Base-by-base conservation (phyloP, 805 yeast genomes). In the Millerozyma miso region DNA sequence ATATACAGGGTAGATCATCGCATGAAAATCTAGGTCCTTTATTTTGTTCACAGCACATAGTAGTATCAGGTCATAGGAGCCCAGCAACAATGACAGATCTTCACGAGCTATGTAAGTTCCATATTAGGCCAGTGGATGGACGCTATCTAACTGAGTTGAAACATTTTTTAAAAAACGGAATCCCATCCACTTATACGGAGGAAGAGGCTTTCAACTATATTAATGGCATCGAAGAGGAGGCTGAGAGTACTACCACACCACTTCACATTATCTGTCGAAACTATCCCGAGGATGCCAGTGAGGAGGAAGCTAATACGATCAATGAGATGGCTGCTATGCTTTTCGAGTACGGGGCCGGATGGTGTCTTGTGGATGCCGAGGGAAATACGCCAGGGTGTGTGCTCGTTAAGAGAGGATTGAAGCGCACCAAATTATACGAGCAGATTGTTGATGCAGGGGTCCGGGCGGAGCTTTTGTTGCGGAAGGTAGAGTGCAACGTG, bases 311-410 rank as follows among this genome's bases (percentile, higher is more conserved):
- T 0, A 39, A 37, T 2, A 69, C 78, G 1, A 73, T 82, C 0
- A 44, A 65, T 26, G 59, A 64, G 10, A 73, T 90, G 80, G 80
- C 88, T 45, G 77, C 79, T 20, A 73, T 70, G 16, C 62, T 90
- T 45, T 83, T 90, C 50, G 80, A 86, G 55, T 84, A 80, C 58
- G 97, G 97, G 20, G 96, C 96, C 0, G 95, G 95, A 7, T 90
- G 97, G 97, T 83, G 85, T 61, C 71, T 86, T 52, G 68, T 81
- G 2, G 95, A 89, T 59, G 75, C 71, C 45, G 77, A 82, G 41
- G 73, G 79, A 50, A 81, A 82, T 47, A 87, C 97, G 0, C 88
- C 97, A 0, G 98, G 96, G 2, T 90, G 95, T 61, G 74, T 89
- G 5, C 69, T 90, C 18, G 62, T 74, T 31, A 76, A 80, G 37